Conservation (phyloP, 2,329 filamentous ascomycete genomes). For the Penicillium sp. region DNA sequence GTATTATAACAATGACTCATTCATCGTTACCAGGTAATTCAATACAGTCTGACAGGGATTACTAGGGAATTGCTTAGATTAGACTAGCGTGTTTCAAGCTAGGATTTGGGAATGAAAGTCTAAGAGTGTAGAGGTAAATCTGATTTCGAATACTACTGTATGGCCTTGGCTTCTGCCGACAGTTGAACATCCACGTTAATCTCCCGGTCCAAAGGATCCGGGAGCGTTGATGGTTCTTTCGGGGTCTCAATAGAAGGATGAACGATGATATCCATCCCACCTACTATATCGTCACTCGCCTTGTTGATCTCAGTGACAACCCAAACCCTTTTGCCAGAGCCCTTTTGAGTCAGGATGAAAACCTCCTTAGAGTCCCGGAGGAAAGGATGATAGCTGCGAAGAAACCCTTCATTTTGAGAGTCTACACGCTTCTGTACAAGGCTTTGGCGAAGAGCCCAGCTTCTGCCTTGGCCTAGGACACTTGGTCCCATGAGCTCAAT, state of each 20-base stretch:
- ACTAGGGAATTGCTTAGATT: too few species aligned
- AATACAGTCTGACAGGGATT: too few species aligned
- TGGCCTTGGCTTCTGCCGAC: background rate
- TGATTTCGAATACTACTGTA: too few species aligned
- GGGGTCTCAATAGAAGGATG: background rate
- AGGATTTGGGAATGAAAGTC: too few species aligned
- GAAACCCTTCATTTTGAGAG: background rate
- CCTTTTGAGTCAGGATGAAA: background rate
- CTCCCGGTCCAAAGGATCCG: background rate
- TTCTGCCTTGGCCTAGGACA: too few species aligned
- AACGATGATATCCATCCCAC: background rate
- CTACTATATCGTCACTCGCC: background rate
- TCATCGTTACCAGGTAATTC: too few species aligned
- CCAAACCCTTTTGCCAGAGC: background rate
- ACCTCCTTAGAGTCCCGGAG: background rate
- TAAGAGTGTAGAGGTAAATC: too few species aligned
- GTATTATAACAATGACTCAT: too few species aligned
- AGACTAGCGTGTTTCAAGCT: too few species aligned
- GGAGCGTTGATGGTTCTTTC: background rate
- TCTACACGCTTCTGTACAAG: too few species aligned
- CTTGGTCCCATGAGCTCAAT: too few species aligned
- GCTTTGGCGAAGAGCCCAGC: background rate
- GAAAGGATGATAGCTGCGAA: constrained; percentile 2
- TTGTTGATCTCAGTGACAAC: background rate
- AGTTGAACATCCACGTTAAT: background rate